Base-by-base conservation (phyloP, 805 yeast species). In the Sungouiozyma ichnusensis region DNA sequence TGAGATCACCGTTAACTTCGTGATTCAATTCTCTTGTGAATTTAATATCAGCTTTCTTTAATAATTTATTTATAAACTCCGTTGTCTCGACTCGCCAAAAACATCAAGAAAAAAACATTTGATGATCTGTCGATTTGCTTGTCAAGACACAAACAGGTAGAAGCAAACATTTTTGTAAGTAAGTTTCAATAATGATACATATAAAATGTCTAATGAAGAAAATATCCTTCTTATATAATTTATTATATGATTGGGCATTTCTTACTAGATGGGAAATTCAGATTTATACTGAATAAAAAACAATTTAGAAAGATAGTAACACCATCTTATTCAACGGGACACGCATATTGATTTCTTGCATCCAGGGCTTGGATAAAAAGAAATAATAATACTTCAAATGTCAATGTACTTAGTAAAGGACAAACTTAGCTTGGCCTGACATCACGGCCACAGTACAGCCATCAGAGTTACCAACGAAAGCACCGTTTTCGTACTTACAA, bases 371-470 rank as follows among this genome's bases (percentile, higher is more conserved):
- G 5, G n/a, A 6, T 6, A 32, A n/a, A 32, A 32, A n/a, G 14
- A 32, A 5, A 7, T 15, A n/a, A 20, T 15, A 36, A n/a, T 15
- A 4, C 16, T 3, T 4, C 19, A 20, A 17, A 18, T 36, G 43
- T 31, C 36, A 36, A 39, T 37, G 37, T 40, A 16, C 36, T 42
- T 46, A 46, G 40, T 85, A 86, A 50, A 87, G 72, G 42, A 86
- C 95, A 63, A 82, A 84, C 63, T 82, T 72, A 48, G 94, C 97
- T 50, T 68, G 68, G 64, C 98, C 97, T 27, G 71, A 63, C 45
- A 86, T 77, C 50, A 90, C 94, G 51, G 94, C 79, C 50, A 82
- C 95, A 42, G 97, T 90, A 77, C 97, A 90, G 53, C 97, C 97
- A 54, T 79, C 86, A 36, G 79, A 47, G 50, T 86, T 85, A 41